These are phyloP conservation scores for Elsinoe ampelina DNA, from an alignment of 2,329 filamentous ascomycete genomes.

Conservation along the genomic window DNA sequence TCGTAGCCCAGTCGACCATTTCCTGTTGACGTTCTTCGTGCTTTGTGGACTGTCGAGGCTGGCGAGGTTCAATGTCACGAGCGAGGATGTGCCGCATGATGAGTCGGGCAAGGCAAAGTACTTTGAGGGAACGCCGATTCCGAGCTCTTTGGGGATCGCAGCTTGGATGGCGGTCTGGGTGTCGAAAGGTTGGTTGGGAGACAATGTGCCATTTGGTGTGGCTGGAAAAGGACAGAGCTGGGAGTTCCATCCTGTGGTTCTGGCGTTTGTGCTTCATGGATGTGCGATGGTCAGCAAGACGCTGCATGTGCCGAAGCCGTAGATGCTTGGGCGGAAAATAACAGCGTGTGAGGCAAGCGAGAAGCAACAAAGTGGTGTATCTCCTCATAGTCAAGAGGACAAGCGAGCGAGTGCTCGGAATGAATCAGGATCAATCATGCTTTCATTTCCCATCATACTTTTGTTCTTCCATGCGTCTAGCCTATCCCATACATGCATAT, in stretches of 20 bases:
- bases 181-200: conserved; percentile 66
- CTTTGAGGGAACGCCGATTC: conserved; percentile 95
- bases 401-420: conserved; percentile 5
- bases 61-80: conserved; percentile 96
- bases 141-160: conserved; percentile 74
- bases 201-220: conserved; percentile 67
- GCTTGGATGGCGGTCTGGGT: conserved; percentile 86
- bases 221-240: conserved; percentile 56
- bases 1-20: conserved; percentile 72
- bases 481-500: not conserved
- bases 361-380: not conserved
- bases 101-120: conserved; percentile 83
- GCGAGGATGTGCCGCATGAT: conserved; percentile 81
- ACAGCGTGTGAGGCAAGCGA: not conserved
- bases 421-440: conserved; percentile 1
- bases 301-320: conserved; percentile 85
- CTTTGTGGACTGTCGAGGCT: conserved; percentile 88
- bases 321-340: not conserved
- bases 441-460: not conserved
- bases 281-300: conserved; percentile 94
- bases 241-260: conserved; percentile 76
- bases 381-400: not conserved
- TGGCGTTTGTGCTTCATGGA: conserved; percentile 78
- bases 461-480: not conserved
- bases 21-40: conserved; percentile 79